phyloP scores from a whole-genome alignment of 345 rosid genomes.

The Raphanus raphanistrum region DNA sequence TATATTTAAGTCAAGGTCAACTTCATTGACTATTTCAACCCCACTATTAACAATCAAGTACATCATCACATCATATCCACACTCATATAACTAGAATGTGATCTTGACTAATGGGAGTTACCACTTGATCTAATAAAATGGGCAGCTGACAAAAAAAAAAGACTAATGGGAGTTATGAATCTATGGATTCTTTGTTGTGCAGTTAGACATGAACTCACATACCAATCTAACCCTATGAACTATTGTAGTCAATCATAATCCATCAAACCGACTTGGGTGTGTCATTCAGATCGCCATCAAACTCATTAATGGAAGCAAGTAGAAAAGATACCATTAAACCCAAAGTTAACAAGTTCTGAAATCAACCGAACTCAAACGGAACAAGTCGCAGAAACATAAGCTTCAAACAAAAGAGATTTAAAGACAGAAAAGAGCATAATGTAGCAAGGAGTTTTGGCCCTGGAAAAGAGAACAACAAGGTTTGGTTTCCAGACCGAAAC shows the following conservation, averaged over 20 bases:
- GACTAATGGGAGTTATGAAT: neutral
- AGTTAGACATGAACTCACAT: neutral
- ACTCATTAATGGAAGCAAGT: neutral
- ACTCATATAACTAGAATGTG: neutral
- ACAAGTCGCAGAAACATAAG: neutral
- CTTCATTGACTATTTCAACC: slow-evolving; percentile 6
- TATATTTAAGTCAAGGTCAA: neutral
- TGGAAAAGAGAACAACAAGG: neutral
- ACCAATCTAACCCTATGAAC: neutral
- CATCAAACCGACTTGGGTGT: neutral
- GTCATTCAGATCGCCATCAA: neutral
- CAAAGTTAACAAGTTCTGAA: slow-evolving; percentile 4
- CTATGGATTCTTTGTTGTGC: neutral
- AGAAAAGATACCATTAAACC: neutral
- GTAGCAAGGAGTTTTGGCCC: slow-evolving; percentile 12
- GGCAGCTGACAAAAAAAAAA: too few relatives aligned
- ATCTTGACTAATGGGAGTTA: too few relatives aligned
- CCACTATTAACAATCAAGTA: neutral
- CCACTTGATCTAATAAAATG: too few relatives aligned
- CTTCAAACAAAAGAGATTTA: slow-evolving; percentile 5
- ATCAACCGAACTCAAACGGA: neutral
- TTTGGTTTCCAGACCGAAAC: slow-evolving; percentile 12
- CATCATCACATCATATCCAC: slow-evolving; percentile 10
- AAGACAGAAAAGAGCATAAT: neutral
- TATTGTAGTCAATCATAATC: neutral